Evolutionary conservation across 1,284 basidiomycete genomes (phyloP).

Genomic region (Ceratobasidium sp.): DNA sequence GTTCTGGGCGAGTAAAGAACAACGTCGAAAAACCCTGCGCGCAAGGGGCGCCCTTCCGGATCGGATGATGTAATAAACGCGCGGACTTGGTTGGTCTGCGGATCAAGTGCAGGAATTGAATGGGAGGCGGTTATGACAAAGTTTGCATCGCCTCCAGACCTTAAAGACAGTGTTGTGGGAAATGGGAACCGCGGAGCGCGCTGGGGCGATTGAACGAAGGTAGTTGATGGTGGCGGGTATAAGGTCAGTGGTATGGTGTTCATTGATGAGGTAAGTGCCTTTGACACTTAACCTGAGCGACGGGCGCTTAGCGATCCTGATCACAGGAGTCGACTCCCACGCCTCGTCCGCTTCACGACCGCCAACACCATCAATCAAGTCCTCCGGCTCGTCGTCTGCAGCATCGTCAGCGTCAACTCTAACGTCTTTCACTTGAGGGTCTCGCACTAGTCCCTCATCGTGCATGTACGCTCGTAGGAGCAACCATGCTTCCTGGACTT

Average conservation of each 20-base stretch:
- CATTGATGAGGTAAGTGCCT: background rate
- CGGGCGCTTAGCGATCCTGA: background rate
- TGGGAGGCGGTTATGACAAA: background rate
- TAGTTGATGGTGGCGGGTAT: background rate
- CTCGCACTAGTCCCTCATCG: background rate
- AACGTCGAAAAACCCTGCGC: background rate
- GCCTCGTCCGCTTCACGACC: background rate
- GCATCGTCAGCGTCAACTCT: background rate
- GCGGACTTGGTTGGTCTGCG: slow-evolving; percentile 1
- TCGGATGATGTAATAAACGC: background rate
- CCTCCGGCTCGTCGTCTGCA: background rate
- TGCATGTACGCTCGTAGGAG: slow-evolving; percentile 5
- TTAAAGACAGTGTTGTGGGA: background rate
- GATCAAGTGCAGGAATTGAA: background rate
- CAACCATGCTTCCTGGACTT: background rate
- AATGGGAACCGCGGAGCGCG: background rate
- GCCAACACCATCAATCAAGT: background rate
- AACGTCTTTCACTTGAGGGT: background rate
- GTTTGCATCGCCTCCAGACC: slow-evolving; percentile 16
- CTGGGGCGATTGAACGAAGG: background rate
- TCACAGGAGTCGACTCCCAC: background rate
- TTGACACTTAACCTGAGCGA: too few species aligned
- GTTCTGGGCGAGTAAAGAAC: background rate
- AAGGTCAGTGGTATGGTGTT: background rate
- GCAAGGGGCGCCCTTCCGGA: background rate